Evolutionary conservation across 345 rosid species (phyloP).

Genomic region (Geranium brycei): DNA sequence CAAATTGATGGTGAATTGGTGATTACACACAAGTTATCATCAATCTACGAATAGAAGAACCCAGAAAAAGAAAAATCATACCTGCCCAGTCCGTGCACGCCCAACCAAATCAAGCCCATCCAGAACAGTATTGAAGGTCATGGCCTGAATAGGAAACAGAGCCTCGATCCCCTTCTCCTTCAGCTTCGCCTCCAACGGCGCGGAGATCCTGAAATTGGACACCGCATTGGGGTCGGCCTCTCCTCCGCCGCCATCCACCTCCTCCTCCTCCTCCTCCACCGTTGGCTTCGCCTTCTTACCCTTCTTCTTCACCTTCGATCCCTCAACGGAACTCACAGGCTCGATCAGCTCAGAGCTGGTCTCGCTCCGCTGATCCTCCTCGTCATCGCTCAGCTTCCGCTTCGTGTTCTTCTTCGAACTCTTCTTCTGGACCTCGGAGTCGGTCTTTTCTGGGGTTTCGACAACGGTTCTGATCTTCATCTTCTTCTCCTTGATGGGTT

Average conservation of each 20-base stretch:
- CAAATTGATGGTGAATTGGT: too few relatives aligned
- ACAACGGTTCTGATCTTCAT: constrained; percentile 50
- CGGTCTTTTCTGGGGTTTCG: constrained; percentile 3
- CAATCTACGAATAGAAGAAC: background rate
- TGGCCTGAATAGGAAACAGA: constrained; percentile 83
- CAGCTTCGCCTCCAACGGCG: constrained; percentile 42
- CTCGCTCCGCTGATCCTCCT: constrained; percentile 45
- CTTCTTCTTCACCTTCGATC: constrained; percentile 23
- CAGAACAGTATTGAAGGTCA: constrained; percentile 57
- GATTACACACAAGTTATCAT: background rate
- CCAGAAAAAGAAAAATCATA: constrained; percentile 6
- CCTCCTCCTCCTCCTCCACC: constrained; percentile 33
- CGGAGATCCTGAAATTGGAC: constrained; percentile 62
- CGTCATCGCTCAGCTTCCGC: constrained; percentile 10
- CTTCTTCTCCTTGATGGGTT: constrained; percentile 41
- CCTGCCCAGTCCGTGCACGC: constrained; percentile 95
- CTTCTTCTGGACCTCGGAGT: background rate
- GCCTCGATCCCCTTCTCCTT: constrained; percentile 67
- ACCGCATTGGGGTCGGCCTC: constrained; percentile 44
- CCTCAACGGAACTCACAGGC: constrained; percentile 19
- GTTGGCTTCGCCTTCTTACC: constrained; percentile 35
- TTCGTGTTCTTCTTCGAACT: constrained; percentile 46
- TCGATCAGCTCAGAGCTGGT: constrained; percentile 64
- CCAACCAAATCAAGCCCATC: constrained; percentile 86
- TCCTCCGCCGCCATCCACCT: constrained; percentile 21